Percentiles rank a stretch among this genome's conserved stretches.
phyloP scores from a whole-genome alignment of 2,329 filamentous ascomycete genomes.

The Bipolaris oryzae region DNA sequence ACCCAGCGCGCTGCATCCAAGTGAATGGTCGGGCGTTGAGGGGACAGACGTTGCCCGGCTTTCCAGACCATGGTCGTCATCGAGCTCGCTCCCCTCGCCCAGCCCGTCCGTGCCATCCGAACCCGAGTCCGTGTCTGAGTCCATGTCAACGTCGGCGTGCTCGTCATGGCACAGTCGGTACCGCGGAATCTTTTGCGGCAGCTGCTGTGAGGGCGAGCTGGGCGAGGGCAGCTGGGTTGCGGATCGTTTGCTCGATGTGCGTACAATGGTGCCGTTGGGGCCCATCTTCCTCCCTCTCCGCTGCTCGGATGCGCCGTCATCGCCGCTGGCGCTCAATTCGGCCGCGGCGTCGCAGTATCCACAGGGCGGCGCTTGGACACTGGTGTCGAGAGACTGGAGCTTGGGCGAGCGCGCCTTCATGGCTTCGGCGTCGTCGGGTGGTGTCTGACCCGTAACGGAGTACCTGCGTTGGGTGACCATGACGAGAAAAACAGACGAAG shows the following conservation, averaged over 20 bases:
- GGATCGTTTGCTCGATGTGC: conserved; percentile 45
- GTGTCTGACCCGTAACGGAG: conserved; percentile 47
- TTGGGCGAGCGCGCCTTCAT: conserved; percentile 45
- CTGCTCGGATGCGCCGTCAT: conserved; percentile 25
- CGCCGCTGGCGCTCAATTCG: conserved; percentile 18
- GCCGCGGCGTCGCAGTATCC: conserved; percentile 37
- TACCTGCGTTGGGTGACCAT: conserved; percentile 46
- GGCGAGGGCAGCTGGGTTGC: conserved; percentile 47
- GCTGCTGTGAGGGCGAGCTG: conserved; percentile 40
- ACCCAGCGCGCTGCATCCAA: conserved; percentile 21
- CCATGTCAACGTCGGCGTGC: conserved; percentile 20
- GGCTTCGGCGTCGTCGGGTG: conserved; percentile 41
- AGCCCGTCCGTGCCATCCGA: conserved; percentile 26
- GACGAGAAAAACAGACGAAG: neutral
- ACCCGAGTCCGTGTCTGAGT: conserved; percentile 33
- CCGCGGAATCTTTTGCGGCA: conserved; percentile 45
- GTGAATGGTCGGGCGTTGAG: conserved; percentile 29
- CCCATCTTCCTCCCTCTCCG: conserved; percentile 37
- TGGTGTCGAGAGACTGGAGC: conserved; percentile 45
- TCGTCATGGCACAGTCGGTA: conserved; percentile 29
- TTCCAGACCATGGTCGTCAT: conserved; percentile 27
- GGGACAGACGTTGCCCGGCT: conserved; percentile 29
- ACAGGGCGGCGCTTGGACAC: conserved; percentile 40
- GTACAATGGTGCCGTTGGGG: conserved; percentile 29
- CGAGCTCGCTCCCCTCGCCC: conserved; percentile 21